These are phyloP conservation scores for Quercus berberidifolia DNA, from an alignment of 306 rosid genomes.

Conservation along the genomic window DNA sequence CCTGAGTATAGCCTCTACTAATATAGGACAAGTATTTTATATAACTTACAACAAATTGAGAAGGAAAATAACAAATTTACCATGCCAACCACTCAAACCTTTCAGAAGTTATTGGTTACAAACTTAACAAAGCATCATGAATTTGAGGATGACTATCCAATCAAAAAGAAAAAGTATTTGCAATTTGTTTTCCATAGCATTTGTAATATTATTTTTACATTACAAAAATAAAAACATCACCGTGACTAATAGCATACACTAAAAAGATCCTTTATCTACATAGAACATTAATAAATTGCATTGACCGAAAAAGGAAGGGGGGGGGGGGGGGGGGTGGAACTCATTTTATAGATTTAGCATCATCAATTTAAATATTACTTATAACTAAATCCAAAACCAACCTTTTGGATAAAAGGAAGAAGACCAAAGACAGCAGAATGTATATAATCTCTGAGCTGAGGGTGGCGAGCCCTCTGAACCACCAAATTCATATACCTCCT, in stretches of 20 bases:
- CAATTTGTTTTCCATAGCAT: background rate
- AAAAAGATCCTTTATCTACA: background rate
- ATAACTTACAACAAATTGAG: no score
- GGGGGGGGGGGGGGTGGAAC: no score
- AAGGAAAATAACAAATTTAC: background rate
- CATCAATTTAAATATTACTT: background rate
- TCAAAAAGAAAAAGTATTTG: background rate
- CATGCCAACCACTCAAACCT: background rate
- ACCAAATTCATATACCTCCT: constrained; percentile 82
- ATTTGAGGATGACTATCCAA: background rate
- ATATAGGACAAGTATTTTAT: no score
- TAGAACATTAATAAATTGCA: background rate
- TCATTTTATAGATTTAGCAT: background rate
- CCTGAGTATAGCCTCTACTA: no score
- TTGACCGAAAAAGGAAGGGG: background rate
- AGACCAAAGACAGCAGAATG: constrained; percentile 70
- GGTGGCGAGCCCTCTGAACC: constrained; percentile 79
- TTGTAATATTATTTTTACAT: background rate
- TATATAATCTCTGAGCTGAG: constrained; percentile 78
- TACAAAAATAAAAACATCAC: background rate
- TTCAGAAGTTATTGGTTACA: background rate
- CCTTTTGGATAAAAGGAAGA: constrained; percentile 73
- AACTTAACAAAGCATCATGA: background rate
- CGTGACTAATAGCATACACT: background rate
- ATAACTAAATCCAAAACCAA: constrained; percentile 22